phyloP scores from a whole-genome alignment of 768 basidiomycete species.

The Tricholoma hemisulphureum region DNA sequence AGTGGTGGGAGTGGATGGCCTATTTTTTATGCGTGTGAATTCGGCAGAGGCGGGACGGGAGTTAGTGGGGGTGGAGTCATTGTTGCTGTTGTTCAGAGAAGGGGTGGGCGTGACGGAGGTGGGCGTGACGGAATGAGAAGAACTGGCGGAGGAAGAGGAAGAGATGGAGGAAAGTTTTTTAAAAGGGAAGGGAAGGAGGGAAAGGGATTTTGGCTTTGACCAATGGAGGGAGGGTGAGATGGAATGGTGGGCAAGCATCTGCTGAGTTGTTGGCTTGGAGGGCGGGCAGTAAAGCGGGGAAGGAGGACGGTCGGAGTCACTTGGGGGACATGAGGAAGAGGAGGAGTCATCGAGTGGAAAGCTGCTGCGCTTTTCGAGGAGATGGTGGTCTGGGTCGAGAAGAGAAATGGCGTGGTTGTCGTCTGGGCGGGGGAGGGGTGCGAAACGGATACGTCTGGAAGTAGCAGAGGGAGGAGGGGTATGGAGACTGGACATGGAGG shows the following conservation, averaged over 20 bases:
- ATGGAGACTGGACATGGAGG: constrained; percentile 12
- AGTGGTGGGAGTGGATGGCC: constrained; percentile 26
- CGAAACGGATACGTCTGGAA: constrained; percentile 65
- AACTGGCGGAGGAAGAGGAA: constrained; percentile 27
- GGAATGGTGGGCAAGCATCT: constrained; percentile 22
- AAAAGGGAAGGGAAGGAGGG: constrained; percentile 17
- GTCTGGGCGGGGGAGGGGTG: constrained; percentile 67
- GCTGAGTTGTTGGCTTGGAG: constrained; percentile 25
- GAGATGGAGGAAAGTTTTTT: constrained; percentile 25
- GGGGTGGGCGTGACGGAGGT: constrained; percentile 13
- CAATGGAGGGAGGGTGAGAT: constrained; percentile 21
- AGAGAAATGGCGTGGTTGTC: no score
- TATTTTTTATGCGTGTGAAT: constrained; percentile 36
- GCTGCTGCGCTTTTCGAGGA: constrained; percentile 26
- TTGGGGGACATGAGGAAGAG: constrained; percentile 1
- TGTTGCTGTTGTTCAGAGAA: constrained; percentile 1
- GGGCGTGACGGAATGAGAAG: constrained; percentile 16
- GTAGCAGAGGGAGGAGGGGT: constrained; percentile 5
- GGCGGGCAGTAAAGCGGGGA: constrained; percentile 11
- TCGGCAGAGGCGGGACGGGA: constrained; percentile 25
- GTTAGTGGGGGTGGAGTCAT: constrained; percentile 15
- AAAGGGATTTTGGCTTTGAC: constrained; percentile 24
- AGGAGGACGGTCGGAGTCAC: constrained; percentile 8
- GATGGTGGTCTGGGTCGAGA: constrained; percentile 42
- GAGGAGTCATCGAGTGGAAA: constrained; percentile 6